These are phyloP conservation scores for Septoria linicola DNA, from an alignment of 2,329 filamentous ascomycete species.

Conservation along the genomic window DNA sequence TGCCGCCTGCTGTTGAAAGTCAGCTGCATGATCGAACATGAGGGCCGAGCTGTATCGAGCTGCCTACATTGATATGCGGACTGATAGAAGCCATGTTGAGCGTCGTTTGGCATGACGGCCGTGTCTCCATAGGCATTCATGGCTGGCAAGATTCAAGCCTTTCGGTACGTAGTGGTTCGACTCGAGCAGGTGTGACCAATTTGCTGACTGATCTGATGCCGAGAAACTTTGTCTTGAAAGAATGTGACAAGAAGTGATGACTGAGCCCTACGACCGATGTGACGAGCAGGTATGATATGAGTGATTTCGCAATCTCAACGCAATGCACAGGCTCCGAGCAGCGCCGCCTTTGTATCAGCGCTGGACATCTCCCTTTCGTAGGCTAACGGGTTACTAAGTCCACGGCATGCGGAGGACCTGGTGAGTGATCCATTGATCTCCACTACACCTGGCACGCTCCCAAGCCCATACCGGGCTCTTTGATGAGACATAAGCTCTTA, in stretches of 20 bases:
- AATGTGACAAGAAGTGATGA: not conserved
- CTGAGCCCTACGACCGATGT: not conserved
- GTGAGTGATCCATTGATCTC: constrained; percentile 14
- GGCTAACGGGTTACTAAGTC: constrained; percentile 7
- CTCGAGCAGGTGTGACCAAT: not conserved
- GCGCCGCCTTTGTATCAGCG: constrained; percentile 7
- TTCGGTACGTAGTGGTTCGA: not conserved
- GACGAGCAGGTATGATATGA: not conserved
- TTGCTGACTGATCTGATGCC: not conserved
- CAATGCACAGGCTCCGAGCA: constrained; percentile 1
- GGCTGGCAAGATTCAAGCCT: not conserved
- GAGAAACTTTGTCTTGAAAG: not conserved
- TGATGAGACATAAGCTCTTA: constrained; percentile 13
- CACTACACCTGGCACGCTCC: not conserved
- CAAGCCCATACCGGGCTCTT: constrained; percentile 7
- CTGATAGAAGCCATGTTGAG: constrained; percentile 7
- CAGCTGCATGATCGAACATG: not conserved
- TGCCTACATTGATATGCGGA: constrained; percentile 8
- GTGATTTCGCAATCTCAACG: not conserved
- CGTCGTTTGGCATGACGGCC: constrained; percentile 4
- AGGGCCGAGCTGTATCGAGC: not conserved
- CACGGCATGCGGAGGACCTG: constrained; percentile 12
- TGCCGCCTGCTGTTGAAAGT: constrained; percentile 3
- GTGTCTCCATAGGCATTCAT: constrained; percentile 12
- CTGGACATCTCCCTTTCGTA: constrained; percentile 5